Base-by-base conservation (phyloP, 2,329 filamentous ascomycete genomes). In the Pestalotiopsis sp. region DNA sequence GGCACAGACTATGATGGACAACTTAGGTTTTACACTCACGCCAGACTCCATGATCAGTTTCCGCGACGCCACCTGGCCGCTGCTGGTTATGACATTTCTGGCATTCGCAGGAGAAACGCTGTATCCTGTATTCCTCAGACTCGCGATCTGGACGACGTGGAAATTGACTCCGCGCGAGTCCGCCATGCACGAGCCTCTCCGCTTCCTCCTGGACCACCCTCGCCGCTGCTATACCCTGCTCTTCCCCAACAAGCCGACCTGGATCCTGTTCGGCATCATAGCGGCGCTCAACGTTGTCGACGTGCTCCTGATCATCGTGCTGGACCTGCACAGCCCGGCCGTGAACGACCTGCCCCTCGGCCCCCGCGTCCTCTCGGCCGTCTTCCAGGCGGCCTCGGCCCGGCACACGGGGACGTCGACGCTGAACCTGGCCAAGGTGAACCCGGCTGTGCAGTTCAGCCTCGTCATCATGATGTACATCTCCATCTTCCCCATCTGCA, bases 381-480 rank as follows among this genome's bases (percentile, higher is more conserved):
- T 90, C 0, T 90, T 90, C 76, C 88, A 90, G 78, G 86, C 88
- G 0, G 80, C 72, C 70, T 88, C 73, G 78, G 83, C 70, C 76
- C 85, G 69, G 71, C 87, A 75, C 80, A 82, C 77, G 76, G 87
- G 69, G 78, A 87, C 73, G 77, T 82, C 81, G 78, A 87, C 78
- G 73, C 88, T 89, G 39, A 76, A 80, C 20, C 81, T 89, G 13
- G 76, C 85, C 3, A 76, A 75, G 1, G 80, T 89, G 2, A 86
- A 84, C 49, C 86, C 88, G 4, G 84, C 82, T 2, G 82, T 89
- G 0, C 88, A 89, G 68, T 83, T 90, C 45, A 83, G 88, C 41
- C 86, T 89, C 68, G 80, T 90, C 0, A 82, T 88, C 59, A 90
- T 91, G 88, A 91, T 91, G 88, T 76, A 77, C 64, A 84, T 87